phyloP scores from a whole-genome alignment of 192 early-diverging fungal species.

The Gigaspora rosea region DNA sequence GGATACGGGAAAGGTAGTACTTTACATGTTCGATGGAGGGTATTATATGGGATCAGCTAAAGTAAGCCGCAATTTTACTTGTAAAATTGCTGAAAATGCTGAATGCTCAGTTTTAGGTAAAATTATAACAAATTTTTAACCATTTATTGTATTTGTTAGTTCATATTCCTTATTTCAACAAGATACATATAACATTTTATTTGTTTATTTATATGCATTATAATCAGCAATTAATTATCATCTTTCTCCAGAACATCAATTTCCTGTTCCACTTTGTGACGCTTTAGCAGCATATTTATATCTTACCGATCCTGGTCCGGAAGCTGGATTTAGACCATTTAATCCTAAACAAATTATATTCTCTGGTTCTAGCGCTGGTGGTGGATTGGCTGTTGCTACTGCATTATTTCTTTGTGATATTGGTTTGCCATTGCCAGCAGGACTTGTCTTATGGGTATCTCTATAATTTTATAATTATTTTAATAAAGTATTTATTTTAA shows the following conservation, averaged over 20 bases:
- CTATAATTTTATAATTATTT: background rate
- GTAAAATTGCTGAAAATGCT: background rate
- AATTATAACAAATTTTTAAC: background rate
- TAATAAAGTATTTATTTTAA: background rate
- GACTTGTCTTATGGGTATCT: background rate
- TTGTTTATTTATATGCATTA: background rate
- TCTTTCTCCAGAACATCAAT: conserved; percentile 75
- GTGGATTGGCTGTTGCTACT: conserved; percentile 54
- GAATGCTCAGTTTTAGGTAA: background rate
- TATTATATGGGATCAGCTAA: conserved; percentile 47
- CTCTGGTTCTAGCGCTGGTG: conserved; percentile 69
- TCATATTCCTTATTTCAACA: too few species aligned
- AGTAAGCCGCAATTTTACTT: background rate
- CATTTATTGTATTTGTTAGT: too few species aligned
- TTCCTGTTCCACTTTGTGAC: conserved; percentile 81
- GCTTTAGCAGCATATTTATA: conserved; percentile 70
- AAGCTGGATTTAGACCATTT: conserved; percentile 31
- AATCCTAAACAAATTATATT: conserved; percentile 57
- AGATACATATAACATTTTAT: background rate
- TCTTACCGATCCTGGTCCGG: conserved; percentile 37
- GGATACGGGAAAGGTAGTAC: conserved; percentile 51
- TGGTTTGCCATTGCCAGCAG: conserved; percentile 14
- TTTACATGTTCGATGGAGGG: conserved; percentile 77
- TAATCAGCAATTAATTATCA: conserved; percentile 63
- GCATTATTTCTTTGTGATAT: conserved; percentile 56